These are phyloP conservation scores for Cyclospora cayetanensis DNA, from an alignment of 169 alveolate species.

Conservation along the genomic window DNA sequence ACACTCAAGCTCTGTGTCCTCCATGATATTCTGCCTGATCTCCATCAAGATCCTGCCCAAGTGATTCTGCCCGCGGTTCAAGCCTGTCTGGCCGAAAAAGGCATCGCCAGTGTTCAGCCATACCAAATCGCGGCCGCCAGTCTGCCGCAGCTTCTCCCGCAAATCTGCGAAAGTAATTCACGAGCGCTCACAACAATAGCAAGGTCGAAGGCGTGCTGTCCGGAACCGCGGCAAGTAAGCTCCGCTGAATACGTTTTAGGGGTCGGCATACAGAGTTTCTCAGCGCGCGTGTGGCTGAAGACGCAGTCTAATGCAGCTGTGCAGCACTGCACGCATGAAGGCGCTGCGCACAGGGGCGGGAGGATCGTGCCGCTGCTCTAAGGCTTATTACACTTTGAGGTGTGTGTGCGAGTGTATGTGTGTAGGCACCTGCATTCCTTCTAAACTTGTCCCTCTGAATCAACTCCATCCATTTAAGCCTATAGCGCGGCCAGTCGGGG, in stretches of 20 bases:
- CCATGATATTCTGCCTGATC: constrained; percentile 63
- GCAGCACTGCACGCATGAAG: neutral
- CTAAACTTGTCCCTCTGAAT: constrained; percentile 72
- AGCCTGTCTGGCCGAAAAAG: constrained; percentile 58
- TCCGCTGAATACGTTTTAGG: too few relatives aligned
- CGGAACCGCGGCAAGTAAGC: too few relatives aligned
- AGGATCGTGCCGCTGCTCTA: too few relatives aligned
- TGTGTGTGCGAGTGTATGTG: too few relatives aligned
- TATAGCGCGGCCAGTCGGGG: constrained; percentile 67
- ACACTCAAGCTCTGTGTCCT: constrained; percentile 73
- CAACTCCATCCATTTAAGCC: constrained; percentile 72
- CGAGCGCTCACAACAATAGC: neutral
- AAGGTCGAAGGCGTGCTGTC: neutral
- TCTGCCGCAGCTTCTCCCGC: constrained; percentile 69
- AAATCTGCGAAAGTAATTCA: constrained; percentile 32
- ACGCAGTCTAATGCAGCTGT: neutral
- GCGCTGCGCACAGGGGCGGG: too few relatives aligned
- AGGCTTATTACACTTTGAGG: too few relatives aligned
- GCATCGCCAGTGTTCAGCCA: constrained; percentile 69
- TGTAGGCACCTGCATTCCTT: constrained; percentile 52
- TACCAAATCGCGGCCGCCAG: constrained; percentile 71
- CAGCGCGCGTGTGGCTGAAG: too few relatives aligned
- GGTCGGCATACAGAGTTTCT: too few relatives aligned
- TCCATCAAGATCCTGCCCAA: constrained; percentile 75
- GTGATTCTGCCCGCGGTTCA: constrained; percentile 71